phyloP scores from a whole-genome alignment of 495 filamentous ascomycete genomes.

The Chaetomium fimeti region DNA sequence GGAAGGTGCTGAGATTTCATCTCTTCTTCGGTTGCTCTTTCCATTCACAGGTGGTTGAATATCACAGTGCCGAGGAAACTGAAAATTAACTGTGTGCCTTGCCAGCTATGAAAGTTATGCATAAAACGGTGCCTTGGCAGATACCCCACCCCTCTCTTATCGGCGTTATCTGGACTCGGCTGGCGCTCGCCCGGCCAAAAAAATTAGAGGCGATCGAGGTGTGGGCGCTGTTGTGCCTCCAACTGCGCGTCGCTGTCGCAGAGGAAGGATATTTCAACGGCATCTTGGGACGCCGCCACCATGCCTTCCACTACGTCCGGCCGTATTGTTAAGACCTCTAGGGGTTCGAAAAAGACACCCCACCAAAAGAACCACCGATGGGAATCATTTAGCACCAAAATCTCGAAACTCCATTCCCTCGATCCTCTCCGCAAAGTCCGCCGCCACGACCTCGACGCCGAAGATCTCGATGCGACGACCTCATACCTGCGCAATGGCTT shows the following conservation, averaged over 20 bases:
- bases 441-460: constrained; percentile 74
- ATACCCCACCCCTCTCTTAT: constrained; percentile 28
- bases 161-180: constrained; percentile 35
- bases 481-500: constrained; percentile 82
- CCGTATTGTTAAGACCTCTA: constrained; percentile 63
- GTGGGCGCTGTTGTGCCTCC: not conserved
- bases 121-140: not conserved
- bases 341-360: constrained; percentile 64
- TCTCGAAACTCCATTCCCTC: constrained; percentile 81
- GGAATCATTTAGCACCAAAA: constrained; percentile 88
- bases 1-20: not conserved
- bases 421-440: constrained; percentile 87
- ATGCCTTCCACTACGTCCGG: constrained; percentile 60
- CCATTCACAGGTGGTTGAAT: not conserved
- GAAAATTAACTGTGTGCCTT: not conserved
- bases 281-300: constrained; percentile 27
- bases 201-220: constrained; percentile 23
- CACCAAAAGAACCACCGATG: constrained; percentile 81
- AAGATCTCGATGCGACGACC: constrained; percentile 62
- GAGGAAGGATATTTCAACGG: constrained; percentile 13
- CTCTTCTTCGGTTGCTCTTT: not conserved
- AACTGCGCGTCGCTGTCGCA: constrained; percentile 7
- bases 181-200: constrained; percentile 32
- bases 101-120: not conserved
- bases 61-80: not conserved